These are phyloP conservation scores for Aspergillus uvarum DNA, from an alignment of 2,329 filamentous ascomycete genomes.

Conservation along the genomic window DNA sequence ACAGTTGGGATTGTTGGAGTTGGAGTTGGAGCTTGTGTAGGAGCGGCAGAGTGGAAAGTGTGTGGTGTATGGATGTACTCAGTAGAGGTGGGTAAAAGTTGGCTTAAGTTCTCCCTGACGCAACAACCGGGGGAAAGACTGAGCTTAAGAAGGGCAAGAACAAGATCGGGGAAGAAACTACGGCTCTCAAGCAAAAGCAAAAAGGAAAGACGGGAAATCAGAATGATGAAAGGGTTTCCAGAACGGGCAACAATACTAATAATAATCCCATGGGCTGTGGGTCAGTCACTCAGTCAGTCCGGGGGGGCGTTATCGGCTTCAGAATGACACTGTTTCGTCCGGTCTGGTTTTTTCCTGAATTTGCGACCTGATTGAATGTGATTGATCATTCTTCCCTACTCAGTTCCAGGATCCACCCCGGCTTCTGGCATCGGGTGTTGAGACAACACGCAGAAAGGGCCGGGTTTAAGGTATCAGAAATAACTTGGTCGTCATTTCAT, in stretches of 20 bases:
- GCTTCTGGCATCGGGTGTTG: neutral
- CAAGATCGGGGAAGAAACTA: conserved; percentile 8
- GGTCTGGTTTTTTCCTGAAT: too few species aligned
- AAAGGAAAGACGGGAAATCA: neutral
- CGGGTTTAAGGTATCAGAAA: neutral
- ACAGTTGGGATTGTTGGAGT: neutral
- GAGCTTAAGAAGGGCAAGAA: neutral
- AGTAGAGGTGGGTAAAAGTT: neutral
- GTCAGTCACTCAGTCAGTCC: neutral
- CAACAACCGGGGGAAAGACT: neutral
- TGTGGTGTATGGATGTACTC: neutral
- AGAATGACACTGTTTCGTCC: too few species aligned
- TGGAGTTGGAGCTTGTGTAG: neutral
- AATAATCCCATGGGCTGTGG: conserved; percentile 2
- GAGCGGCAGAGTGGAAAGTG: neutral
- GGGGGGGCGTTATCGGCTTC: too few species aligned
- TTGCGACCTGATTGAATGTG: neutral
- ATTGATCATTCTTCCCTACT: neutral
- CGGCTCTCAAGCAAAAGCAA: neutral
- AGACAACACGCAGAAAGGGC: neutral
- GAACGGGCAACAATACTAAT: conserved; percentile 2
- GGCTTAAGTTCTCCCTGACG: neutral
- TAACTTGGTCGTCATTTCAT: neutral
- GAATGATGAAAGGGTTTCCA: conserved; percentile 8
- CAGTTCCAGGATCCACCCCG: neutral